Evolutionary conservation across 345 rosid genomes (phyloP).

Genomic region (Adansonia digitata): DNA sequence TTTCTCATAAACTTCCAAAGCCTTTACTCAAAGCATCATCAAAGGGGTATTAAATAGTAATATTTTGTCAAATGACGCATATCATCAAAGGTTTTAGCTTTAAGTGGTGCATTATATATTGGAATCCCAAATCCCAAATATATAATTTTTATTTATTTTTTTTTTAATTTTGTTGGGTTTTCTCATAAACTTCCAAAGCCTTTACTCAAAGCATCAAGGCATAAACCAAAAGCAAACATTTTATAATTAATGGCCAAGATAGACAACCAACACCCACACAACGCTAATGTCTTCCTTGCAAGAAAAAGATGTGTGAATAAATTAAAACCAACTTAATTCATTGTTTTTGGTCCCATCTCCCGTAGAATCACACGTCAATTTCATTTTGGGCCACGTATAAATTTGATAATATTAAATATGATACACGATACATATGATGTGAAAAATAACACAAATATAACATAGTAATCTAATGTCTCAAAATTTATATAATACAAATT

Average conservation of each 20-base stretch:
- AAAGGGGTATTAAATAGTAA: no score
- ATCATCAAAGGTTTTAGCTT: conserved; percentile 12
- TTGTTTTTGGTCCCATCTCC: conserved; percentile 22
- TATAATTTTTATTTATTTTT: no score
- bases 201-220: no score
- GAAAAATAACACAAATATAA: no score
- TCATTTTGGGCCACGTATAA: conserved; percentile 25
- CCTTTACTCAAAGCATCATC: conserved; percentile 4
- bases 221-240: conserved; percentile 2
- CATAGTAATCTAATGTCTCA: no score
- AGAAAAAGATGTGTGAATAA: conserved; percentile 19
- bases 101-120: conserved; percentile 26
- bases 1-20: no score
- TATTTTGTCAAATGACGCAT: conserved; percentile 2
- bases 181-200: no score
- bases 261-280: neutral
- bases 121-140: conserved; percentile 17
- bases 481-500: no score
- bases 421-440: no score
- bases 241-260: neutral
- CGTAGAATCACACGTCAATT: conserved; percentile 31
- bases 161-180: no score
- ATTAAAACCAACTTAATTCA: neutral
- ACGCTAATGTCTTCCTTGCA: neutral
- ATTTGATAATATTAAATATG: no score